Percentiles rank a stretch among this genome's conserved stretches.
Evolutionary conservation across 2,329 filamentous ascomycete species (phyloP).

Genomic region (Decorospora gaudefroyi): DNA sequence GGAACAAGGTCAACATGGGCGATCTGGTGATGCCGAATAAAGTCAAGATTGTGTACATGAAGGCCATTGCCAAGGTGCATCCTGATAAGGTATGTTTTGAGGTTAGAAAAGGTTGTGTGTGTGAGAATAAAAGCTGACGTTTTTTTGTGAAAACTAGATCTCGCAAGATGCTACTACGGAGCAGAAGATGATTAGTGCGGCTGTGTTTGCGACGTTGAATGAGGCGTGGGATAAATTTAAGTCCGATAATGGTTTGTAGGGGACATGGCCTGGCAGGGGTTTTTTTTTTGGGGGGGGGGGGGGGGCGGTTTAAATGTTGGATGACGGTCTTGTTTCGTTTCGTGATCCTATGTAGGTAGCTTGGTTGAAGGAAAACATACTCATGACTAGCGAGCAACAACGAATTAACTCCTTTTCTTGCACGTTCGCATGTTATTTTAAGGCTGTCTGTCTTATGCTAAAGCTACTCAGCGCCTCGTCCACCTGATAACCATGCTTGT

Average conservation of each 20-base stretch:
- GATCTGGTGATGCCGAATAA: constrained; percentile 91
- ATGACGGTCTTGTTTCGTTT: too few species aligned
- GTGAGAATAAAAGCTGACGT: constrained; percentile 16
- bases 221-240: constrained; percentile 73
- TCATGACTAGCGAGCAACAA: too few species aligned
- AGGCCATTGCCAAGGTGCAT: constrained; percentile 97
- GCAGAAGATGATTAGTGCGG: constrained; percentile 68
- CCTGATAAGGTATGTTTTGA: constrained; percentile 81
- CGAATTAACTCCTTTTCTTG: too few species aligned
- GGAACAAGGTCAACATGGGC: constrained; percentile 95
- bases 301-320: too few species aligned
- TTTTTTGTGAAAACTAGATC: constrained; percentile 51
- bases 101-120: neutral
- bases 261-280: too few species aligned
- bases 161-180: constrained; percentile 67
- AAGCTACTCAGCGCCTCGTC: too few species aligned
- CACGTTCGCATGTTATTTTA: too few species aligned
- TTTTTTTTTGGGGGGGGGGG: too few species aligned
- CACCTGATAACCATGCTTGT: too few species aligned
- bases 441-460: too few species aligned
- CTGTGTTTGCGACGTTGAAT: constrained; percentile 67
- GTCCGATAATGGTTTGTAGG: constrained; percentile 56
- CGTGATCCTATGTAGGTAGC: too few species aligned
- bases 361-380: too few species aligned
- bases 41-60: constrained; percentile 98